phyloP scores from a whole-genome alignment of 495 filamentous ascomycete species.

The Aspergillus sclerotiicarbonarius region DNA sequence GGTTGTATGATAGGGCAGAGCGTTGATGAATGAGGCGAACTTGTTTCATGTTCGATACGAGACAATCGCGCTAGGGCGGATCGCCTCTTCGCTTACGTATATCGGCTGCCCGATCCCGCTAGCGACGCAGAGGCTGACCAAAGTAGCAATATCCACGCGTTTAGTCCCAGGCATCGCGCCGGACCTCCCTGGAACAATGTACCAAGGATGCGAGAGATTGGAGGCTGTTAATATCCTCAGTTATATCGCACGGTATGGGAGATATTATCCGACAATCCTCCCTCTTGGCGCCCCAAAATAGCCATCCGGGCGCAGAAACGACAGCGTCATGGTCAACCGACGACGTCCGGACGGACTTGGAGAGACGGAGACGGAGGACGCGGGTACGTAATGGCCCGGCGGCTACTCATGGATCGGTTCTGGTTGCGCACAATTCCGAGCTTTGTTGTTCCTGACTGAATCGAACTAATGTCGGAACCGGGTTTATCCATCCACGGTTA shows the following conservation, averaged over 20 bases:
- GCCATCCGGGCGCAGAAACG: too few relatives aligned
- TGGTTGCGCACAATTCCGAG: not conserved
- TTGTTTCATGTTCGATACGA: constrained; percentile 2
- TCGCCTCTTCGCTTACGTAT: constrained; percentile 15
- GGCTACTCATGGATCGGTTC: too few relatives aligned
- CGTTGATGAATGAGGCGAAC: not conserved
- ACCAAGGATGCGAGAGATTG: not conserved
- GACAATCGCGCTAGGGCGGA: not conserved
- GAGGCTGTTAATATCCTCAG: not conserved
- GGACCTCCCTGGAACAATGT: not conserved
- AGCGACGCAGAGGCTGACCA: constrained; percentile 14
- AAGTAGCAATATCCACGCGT: constrained; percentile 24
- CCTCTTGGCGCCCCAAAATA: too few relatives aligned
- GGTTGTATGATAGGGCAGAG: not conserved
- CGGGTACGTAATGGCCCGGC: not conserved
- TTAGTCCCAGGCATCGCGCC: not conserved
- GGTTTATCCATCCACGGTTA: constrained; percentile 2
- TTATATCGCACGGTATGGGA: not conserved
- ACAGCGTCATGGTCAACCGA: not conserved
- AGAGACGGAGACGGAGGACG: too few relatives aligned
- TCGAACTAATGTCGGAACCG: not conserved
- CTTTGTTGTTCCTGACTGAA: not conserved
- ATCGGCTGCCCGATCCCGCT: constrained; percentile 18
- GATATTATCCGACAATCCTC: too few relatives aligned
- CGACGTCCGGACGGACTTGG: too few relatives aligned